Evolutionary conservation across 2,329 filamentous ascomycete genomes (phyloP).

Genomic region (Lojkania enalia): DNA sequence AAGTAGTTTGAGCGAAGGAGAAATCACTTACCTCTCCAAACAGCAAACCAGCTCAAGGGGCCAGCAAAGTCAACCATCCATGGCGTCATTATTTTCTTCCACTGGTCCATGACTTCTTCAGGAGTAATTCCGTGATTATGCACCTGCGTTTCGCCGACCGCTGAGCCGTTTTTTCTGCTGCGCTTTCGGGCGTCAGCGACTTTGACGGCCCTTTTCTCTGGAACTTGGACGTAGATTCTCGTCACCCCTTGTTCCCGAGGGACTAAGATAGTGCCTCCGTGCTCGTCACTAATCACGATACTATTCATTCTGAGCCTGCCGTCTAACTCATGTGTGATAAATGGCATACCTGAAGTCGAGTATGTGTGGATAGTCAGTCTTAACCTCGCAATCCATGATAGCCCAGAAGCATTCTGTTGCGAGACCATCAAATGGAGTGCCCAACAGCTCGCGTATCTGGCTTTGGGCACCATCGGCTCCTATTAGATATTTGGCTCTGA

Average conservation of each 20-base stretch:
- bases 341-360: slow-evolving; percentile 18
- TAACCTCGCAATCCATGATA: slow-evolving; percentile 32
- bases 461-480: slow-evolving; percentile 40
- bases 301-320: background rate
- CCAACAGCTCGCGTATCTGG: slow-evolving; percentile 30
- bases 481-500: slow-evolving; percentile 39
- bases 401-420: slow-evolving; percentile 42
- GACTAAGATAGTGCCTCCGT: slow-evolving; percentile 40
- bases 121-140: slow-evolving; percentile 40
- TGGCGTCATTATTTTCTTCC: slow-evolving; percentile 40
- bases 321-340: background rate
- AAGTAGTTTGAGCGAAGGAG: background rate
- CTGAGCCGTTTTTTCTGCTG: slow-evolving; percentile 26
- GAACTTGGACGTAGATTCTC: slow-evolving; percentile 37
- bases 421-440: slow-evolving; percentile 34
- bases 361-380: slow-evolving; percentile 21
- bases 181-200: background rate
- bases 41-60: slow-evolving; percentile 42
- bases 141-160: slow-evolving; percentile 32
- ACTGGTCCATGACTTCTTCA: slow-evolving; percentile 41
- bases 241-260: slow-evolving; percentile 35
- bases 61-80: slow-evolving; percentile 38
- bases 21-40: too few relatives aligned
- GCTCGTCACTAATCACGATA: slow-evolving; percentile 21
- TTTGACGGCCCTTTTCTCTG: slow-evolving; percentile 24